Percentiles rank a stretch among this genome's conserved stretches.
phyloP scores from a whole-genome alignment of 2,329 filamentous ascomycete genomes.

The Ascochyta fabae region DNA sequence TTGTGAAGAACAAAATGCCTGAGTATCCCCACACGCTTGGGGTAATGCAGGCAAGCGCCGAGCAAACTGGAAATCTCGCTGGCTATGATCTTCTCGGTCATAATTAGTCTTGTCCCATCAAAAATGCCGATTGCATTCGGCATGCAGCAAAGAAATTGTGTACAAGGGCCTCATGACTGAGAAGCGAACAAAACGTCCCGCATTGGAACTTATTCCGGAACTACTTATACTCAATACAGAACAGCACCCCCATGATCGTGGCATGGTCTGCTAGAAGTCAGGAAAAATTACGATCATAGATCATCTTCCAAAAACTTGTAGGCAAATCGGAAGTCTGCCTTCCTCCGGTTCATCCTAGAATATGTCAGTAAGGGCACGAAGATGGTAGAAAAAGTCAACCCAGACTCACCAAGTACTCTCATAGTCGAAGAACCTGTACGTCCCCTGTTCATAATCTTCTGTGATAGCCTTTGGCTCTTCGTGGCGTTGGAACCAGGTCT shows the following conservation, averaged over 20 bases:
- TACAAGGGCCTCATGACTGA: slow-evolving; percentile 7
- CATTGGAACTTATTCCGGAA: slow-evolving; percentile 32
- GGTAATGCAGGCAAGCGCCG: too few relatives aligned
- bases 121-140: background rate
- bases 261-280: slow-evolving; percentile 3
- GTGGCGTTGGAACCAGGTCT: slow-evolving; percentile 97
- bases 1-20: too few relatives aligned
- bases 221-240: slow-evolving; percentile 47
- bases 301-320: slow-evolving; percentile 99
- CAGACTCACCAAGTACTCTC: slow-evolving; percentile 87
- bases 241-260: slow-evolving; percentile 22
- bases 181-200: slow-evolving; percentile 32
- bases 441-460: slow-evolving; percentile 98
- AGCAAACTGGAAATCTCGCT: too few relatives aligned
- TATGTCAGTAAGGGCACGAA: slow-evolving; percentile 28
- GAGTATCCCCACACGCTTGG: too few relatives aligned
- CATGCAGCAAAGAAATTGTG: slow-evolving; percentile 5
- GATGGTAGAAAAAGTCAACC: background rate
- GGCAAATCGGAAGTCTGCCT: slow-evolving; percentile 97
- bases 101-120: background rate
- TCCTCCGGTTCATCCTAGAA: slow-evolving; percentile 95
- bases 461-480: slow-evolving; percentile 99
- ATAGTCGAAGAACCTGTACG: slow-evolving; percentile 99
- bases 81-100: too few relatives aligned
- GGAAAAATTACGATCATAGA: slow-evolving; percentile 56